Conservation (phyloP, 768 basidiomycete species). For the Phallus indusiatus region DNA sequence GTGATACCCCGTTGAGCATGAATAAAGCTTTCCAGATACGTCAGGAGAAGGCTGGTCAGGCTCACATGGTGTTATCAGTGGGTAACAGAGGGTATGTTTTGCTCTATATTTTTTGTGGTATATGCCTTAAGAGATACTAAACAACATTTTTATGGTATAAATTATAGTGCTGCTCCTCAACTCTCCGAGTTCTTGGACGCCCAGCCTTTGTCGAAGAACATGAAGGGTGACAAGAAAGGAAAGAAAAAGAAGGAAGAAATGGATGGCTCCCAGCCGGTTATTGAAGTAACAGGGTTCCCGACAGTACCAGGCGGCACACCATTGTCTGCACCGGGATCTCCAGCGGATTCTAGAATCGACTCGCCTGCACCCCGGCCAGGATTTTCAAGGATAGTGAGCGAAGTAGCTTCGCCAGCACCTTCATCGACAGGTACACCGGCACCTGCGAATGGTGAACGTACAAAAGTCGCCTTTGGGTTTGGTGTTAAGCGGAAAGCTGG, state of each 20-base stretch:
- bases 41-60: slow-evolving; percentile 90
- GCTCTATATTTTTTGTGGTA: background rate
- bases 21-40: slow-evolving; percentile 87
- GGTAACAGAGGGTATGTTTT: slow-evolving; percentile 77
- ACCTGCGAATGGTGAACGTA: slow-evolving; percentile 41
- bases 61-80: slow-evolving; percentile 91
- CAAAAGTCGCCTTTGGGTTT: slow-evolving; percentile 70
- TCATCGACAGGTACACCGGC: slow-evolving; percentile 42
- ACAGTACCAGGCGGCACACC: slow-evolving; percentile 39
- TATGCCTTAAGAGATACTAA: background rate
- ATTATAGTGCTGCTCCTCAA: slow-evolving; percentile 74
- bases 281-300: slow-evolving; percentile 57
- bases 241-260: slow-evolving; percentile 66
- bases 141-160: slow-evolving; percentile 11
- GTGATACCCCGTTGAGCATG: slow-evolving; percentile 95
- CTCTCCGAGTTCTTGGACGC: slow-evolving; percentile 70
- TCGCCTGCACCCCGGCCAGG: slow-evolving; percentile 66
- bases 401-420: slow-evolving; percentile 40
- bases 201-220: slow-evolving; percentile 73
- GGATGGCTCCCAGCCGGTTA: slow-evolving; percentile 31
- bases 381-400: slow-evolving; percentile 66
- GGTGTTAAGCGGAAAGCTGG: slow-evolving; percentile 69
- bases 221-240: slow-evolving; percentile 73
- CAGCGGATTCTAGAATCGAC: slow-evolving; percentile 32
- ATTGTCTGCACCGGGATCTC: slow-evolving; percentile 28